Base-by-base conservation (phyloP, 2,329 filamentous ascomycete species). In the Fusarium clavum region DNA sequence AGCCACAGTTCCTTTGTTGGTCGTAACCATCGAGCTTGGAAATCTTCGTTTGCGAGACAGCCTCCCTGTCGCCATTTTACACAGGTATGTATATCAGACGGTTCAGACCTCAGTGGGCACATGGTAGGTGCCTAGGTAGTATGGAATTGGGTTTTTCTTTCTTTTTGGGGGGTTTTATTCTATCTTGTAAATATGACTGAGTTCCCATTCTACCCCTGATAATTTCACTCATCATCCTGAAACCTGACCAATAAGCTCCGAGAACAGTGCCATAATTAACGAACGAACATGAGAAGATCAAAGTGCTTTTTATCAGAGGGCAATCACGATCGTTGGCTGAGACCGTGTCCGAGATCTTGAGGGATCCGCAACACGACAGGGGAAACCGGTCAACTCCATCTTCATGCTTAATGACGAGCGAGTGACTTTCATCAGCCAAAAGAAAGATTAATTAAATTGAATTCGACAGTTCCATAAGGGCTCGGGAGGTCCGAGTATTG, bases 321-420 rank as follows among this genome's bases (percentile, higher is more conserved):
- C 43, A 27, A 59, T 62, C 52, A 51, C 20, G 47, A 34, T 51
- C 24, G 30, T 18, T 52, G 24, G n/a, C 18, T 27, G 32, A 20
- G 48, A 40, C n/a, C 24, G 54, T 52, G 29, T 25, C 38, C 29
- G 43, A 25, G 18, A 22, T 40, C 24, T 29, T 30, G 9, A 51
- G 27, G 32, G 48, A 25, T 53, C 20, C 18, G 49, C 59, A 54
- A 20, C 32, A 25, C 22, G 11, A 53, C 41, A 45, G 16, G 40
- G 18, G 34, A 52, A 43, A 45, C 18, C n/a, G 14, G 48, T 46
- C 29, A 16, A 51, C 45, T 34, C 29, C 59, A 20, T 56, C 29
- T 27, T 54, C 24, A 32, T 63, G 34, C 40, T 55, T 30, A 34
- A 70, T 72, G 68, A 68, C 65, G 59, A 29, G 20, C 12, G 8